phyloP scores from a whole-genome alignment of 1,284 basidiomycete species.

The Waitea zeae region DNA sequence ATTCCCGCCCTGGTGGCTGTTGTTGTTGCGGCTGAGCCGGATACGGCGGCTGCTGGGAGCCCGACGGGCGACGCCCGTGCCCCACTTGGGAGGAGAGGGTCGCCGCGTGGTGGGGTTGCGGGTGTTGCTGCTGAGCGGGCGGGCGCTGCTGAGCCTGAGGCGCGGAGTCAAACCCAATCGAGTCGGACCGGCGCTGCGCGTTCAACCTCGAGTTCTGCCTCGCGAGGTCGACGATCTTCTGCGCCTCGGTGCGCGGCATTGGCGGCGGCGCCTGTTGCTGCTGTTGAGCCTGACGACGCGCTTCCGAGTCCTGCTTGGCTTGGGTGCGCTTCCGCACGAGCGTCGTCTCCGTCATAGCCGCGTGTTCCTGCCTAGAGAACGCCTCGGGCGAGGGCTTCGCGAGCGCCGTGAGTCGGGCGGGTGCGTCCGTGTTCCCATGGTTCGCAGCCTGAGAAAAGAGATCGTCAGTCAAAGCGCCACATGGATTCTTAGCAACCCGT shows the following conservation, averaged over 20 bases:
- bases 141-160: constrained; percentile 1
- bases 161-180: constrained; percentile 6
- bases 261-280: constrained; percentile 4
- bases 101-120: background rate
- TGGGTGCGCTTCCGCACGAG: constrained; percentile 74
- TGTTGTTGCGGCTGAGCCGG: background rate
- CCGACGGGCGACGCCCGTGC: constrained; percentile 1
- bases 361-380: constrained; percentile 68
- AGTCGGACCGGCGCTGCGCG: constrained; percentile 3
- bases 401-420: constrained; percentile 56
- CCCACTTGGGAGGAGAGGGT: background rate
- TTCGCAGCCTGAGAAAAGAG: constrained; percentile 43
- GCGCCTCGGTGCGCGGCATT: constrained; percentile 8
- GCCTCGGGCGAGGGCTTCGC: constrained; percentile 35
- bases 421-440: constrained; percentile 74
- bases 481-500: background rate
- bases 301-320: constrained; percentile 57
- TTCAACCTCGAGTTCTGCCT: constrained; percentile 14
- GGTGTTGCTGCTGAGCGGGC: background rate
- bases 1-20: background rate
- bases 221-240: constrained; percentile 15
- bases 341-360: constrained; percentile 59
- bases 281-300: constrained; percentile 9
- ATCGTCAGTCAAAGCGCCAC: background rate
- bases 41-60: constrained; percentile 1